A percentile compares a stretch with the other conserved stretches of the same genome.
Evolutionary conservation across 768 basidiomycete species (phyloP).

Genomic region (Stropharia rugosoannulata): DNA sequence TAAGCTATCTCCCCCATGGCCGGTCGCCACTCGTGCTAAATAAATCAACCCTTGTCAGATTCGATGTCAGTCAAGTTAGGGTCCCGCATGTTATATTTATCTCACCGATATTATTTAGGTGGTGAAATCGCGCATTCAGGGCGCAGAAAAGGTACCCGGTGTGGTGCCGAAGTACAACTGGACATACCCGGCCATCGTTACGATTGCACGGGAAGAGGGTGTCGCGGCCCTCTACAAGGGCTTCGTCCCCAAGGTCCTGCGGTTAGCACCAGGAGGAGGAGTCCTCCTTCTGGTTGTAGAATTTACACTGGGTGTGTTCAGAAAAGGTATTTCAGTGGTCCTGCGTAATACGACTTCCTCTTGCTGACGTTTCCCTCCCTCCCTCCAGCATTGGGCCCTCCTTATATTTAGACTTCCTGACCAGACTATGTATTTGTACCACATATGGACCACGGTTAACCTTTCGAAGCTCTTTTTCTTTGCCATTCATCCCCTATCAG

Average conservation of each 20-base stretch:
- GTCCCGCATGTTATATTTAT: neutral
- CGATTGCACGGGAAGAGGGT: constrained; percentile 87
- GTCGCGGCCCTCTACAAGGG: constrained; percentile 88
- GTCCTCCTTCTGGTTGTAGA: constrained; percentile 93
- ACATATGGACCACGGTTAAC: neutral
- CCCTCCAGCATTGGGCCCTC: constrained; percentile 46
- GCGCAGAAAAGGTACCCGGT: constrained; percentile 60
- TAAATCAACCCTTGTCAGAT: constrained; percentile 17
- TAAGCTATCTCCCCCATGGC: constrained; percentile 29
- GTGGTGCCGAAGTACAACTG: constrained; percentile 89
- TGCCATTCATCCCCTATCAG: too few relatives aligned
- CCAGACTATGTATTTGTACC: neutral
- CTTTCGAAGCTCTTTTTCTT: too few relatives aligned
- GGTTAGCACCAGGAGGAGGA: constrained; percentile 95
- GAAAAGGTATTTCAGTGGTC: constrained; percentile 49
- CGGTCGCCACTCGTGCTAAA: neutral
- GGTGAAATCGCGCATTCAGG: constrained; percentile 95
- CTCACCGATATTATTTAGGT: constrained; percentile 50
- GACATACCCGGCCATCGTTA: constrained; percentile 87
- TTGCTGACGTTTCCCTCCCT: neutral
- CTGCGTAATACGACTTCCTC: neutral
- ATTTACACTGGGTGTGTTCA: constrained; percentile 75
- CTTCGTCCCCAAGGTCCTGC: constrained; percentile 92
- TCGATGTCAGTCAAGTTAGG: constrained; percentile 26
- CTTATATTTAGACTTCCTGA: constrained; percentile 38